Evolutionary conservation across 169 alveolate species (phyloP).

Genomic region (Sarcocystis neurona): DNA sequence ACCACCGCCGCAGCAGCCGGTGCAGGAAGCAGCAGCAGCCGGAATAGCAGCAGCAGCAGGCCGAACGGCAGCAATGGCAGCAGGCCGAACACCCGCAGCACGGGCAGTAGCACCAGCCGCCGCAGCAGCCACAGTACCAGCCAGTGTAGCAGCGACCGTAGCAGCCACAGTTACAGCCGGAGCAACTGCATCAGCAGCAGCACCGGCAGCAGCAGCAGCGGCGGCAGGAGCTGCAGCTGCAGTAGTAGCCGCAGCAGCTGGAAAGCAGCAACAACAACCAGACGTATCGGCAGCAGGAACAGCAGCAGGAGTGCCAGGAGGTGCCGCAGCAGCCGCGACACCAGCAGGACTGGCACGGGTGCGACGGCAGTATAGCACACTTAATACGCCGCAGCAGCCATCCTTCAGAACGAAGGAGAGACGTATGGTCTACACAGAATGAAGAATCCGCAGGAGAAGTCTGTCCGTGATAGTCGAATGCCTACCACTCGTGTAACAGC

Average conservation of each 20-base stretch:
- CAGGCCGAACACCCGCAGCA: background rate
- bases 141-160: too few relatives aligned
- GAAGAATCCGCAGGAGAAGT: too few relatives aligned
- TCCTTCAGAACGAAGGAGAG: too few relatives aligned
- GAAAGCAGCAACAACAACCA: background rate
- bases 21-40: too few relatives aligned
- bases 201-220: constrained; percentile 37
- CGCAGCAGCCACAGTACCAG: too few relatives aligned
- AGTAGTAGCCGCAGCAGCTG: background rate
- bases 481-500: too few relatives aligned
- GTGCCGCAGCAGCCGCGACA: background rate
- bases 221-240: constrained; percentile 21
- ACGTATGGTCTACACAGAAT: too few relatives aligned
- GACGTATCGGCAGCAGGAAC: background rate
- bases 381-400: too few relatives aligned
- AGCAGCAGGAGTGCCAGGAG: constrained; percentile 5
- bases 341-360: background rate
- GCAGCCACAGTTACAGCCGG: constrained; percentile 13
- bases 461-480: too few relatives aligned
- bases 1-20: too few relatives aligned
- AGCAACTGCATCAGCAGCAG: background rate
- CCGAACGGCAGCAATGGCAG: too few relatives aligned
- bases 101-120: background rate
- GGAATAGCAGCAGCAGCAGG: too few relatives aligned
- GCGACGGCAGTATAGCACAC: background rate